phyloP scores from a whole-genome alignment of 139 green algal genomes.

The Tetradesmus lagerheimii region DNA sequence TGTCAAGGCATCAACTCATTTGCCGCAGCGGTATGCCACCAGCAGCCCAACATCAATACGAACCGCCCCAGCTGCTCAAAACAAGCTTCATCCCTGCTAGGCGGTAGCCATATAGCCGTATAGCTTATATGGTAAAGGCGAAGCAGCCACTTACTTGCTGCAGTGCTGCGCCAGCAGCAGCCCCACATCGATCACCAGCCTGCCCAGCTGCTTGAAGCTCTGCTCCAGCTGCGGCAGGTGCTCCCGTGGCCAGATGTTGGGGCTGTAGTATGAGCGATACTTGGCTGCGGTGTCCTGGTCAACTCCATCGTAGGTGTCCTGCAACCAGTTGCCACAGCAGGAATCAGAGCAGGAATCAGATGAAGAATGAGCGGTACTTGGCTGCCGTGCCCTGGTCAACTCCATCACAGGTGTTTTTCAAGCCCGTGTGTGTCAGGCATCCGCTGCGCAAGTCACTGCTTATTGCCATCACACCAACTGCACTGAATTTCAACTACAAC shows the following conservation, averaged over 20 bases:
- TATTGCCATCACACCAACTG: too few relatives aligned
- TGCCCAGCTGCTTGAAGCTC: conserved; percentile 77
- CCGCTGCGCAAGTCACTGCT: too few relatives aligned
- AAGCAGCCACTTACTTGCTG: conserved; percentile 56
- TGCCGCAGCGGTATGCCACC: conserved; percentile 46
- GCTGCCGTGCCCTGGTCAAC: too few relatives aligned
- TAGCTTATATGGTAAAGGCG: too few relatives aligned
- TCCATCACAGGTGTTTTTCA: too few relatives aligned
- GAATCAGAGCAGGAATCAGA: too few relatives aligned
- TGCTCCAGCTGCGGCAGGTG: conserved; percentile 74
- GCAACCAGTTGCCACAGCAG: conserved; percentile 14
- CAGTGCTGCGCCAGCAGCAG: conserved; percentile 65
- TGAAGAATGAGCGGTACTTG: too few relatives aligned
- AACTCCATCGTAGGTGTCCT: conserved; percentile 14
- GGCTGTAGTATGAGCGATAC: conserved; percentile 68
- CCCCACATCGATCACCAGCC: conserved; percentile 66
- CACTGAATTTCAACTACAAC: not conserved
- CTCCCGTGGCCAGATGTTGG: conserved; percentile 81
- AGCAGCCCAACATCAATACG: conserved; percentile 65
- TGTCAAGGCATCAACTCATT: conserved; percentile 43
- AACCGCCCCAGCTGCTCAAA: conserved; percentile 74
- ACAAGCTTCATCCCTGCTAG: too few relatives aligned
- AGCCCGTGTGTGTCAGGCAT: too few relatives aligned
- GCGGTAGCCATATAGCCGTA: too few relatives aligned
- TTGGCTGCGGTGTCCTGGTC: not conserved